Percentiles rank a stretch among this genome's conserved stretches.
Conservation (phyloP, 192 early-diverging fungal genomes). For the Coemansia sp. region DNA sequence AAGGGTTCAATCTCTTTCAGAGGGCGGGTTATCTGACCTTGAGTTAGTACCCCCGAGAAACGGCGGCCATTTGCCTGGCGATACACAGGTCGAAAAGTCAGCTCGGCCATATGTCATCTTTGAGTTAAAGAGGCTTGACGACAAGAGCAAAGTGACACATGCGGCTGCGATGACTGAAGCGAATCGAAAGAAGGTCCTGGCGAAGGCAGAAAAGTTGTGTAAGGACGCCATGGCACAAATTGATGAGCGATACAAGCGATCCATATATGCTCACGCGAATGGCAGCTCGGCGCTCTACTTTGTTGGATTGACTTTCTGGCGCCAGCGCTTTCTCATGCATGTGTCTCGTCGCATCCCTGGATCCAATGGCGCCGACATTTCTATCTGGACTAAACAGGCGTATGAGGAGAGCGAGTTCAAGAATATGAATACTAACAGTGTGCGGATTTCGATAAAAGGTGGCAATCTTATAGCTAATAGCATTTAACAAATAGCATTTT, state of each 20-base stretch:
- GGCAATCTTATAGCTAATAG: neutral
- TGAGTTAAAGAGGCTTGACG: neutral
- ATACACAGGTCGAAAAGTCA: neutral
- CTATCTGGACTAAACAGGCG: neutral
- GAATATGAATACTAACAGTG: neutral
- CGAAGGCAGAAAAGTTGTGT: neutral
- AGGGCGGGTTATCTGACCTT: no score
- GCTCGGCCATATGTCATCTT: neutral
- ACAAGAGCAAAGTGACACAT: neutral
- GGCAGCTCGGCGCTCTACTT: slow-evolving; percentile 1
- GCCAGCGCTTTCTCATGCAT: neutral
- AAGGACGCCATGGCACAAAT: neutral
- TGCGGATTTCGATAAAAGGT: neutral
- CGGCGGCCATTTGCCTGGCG: neutral
- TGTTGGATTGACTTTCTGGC: neutral
- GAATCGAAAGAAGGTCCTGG: neutral
- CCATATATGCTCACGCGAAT: neutral
- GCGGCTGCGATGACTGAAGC: neutral
- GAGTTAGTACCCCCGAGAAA: no score
- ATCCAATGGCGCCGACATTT: neutral
- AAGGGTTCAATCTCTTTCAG: no score
- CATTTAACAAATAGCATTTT: neutral
- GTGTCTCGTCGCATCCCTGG: neutral
- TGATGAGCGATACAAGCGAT: neutral
- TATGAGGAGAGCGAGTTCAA: neutral